Base-by-base conservation (phyloP, 768 basidiomycete species). In the Mycena kentingensis region DNA sequence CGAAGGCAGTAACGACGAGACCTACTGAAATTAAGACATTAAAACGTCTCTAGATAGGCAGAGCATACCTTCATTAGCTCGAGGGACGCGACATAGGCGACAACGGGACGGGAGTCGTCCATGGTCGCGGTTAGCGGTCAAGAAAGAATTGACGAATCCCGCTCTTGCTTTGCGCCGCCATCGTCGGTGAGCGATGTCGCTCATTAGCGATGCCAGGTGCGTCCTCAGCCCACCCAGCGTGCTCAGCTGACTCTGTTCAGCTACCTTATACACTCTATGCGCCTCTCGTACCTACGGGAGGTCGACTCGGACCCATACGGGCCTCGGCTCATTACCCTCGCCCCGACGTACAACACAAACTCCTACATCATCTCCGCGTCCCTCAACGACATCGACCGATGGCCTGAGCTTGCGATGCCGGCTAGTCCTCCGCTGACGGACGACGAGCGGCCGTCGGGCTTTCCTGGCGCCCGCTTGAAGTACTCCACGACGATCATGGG, bases 401-500 rank as follows among this genome's bases (percentile, higher is more conserved):
- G 92, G 90, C 93, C 93, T 25, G 92, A 97, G 67, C 81, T 98
- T 46, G 76, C 76, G 3, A 71, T 79, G 54, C 87, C 92, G 0
- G 66, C 80, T 13, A 88, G 85, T 58, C 92, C 90, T 0, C 81
- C 85, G 32, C 75, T 87, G 34, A 84, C 85, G 49, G 86, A 89
- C 48, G 84, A 88, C 53, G 90, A 90, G 51, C 73, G 70, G 11
- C 75, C 75, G 41, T 72, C 65, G 59, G 79, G 69, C 59, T 77
- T 71, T 68, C 81, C 68, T 67, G 85, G 62, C 65, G 81, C 58
- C 68, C 76, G 11, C 13, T 77, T 97, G 58, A 90, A 87, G 64
- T 87, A 95, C 68, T 89, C 91, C 5, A 84, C 88, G 62, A 97
- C 95, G 3, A 96, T 97, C 63, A 85, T 94, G 78, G 91, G 85